Evolutionary conservation across 345 rosid species (phyloP), one percentile per base, ranked within the genome.

Genomic region (Erucastrum elatum): DNA sequence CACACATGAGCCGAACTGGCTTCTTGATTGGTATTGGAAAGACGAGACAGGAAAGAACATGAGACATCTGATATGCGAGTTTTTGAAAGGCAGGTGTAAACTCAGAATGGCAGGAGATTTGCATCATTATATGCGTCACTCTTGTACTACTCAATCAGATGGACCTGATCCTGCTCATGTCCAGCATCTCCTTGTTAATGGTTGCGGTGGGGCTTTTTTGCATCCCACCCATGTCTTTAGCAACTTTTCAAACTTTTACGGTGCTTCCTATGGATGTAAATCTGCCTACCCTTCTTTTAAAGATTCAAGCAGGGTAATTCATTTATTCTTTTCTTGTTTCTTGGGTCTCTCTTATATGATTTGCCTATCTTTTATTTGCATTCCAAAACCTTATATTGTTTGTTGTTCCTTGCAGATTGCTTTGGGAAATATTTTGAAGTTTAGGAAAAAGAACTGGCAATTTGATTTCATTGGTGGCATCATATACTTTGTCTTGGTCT

Each of bases 91-190:
- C 84, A 90, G 97, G 83, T 95, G 98, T 72, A 95, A 91, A 77
- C 96, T 95, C 81, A 87, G 96, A 81, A 80, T 95, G 75, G 97
- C 99, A 41, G 98, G 99, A 60, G 99, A 95, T 86, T 81, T 95
- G 88, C 99, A 95, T 87, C 96, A 93, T 79, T 95, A 93, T 80
- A 91, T 93, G 99, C 94, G 97, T 30, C 99, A 93, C 82, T 93
- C 99, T 12, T 83, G 55, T 84, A 87, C 86, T 77, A 87, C 85
- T 77, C 93, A 91, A 70, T 88, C 97, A 49, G 91, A 89, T 79
- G 87, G 82, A 49, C 93, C 96, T 13, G 55, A 33, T 33, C 35
- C 55, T 60, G 89, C 84, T 62, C 81, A 88, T 78, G 96, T 91
- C 76, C 92, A 89, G 63, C 98, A 93, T 87, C 87, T 95, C 71